phyloP scores from a whole-genome alignment of 768 basidiomycete species.

The Hydnomerulius pinastri region DNA sequence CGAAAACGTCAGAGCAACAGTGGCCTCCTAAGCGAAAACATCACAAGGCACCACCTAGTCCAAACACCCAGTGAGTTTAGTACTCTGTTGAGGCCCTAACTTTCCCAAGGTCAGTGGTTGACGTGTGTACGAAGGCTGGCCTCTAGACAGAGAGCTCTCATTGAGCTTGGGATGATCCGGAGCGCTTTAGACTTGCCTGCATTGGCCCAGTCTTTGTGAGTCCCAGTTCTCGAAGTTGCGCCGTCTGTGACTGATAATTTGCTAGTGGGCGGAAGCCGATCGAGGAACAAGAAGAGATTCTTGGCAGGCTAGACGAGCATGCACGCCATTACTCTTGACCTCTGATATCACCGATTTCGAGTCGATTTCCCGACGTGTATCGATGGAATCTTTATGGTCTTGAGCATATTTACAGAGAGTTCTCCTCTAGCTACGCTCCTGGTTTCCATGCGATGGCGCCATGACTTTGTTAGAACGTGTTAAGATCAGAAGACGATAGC shows the following conservation, averaged over 20 bases:
- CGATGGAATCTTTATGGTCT: too few relatives aligned
- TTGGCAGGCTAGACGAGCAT: conserved; percentile 43
- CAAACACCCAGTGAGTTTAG: conserved; percentile 54
- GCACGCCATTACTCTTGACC: conserved; percentile 12
- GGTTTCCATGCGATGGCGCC: too few relatives aligned
- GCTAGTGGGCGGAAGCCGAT: conserved; percentile 41
- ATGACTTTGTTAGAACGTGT: too few relatives aligned
- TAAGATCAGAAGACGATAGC: neutral
- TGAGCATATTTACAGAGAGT: too few relatives aligned
- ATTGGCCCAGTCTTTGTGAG: conserved; percentile 72
- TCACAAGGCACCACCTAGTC: conserved; percentile 48
- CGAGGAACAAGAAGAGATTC: conserved; percentile 44
- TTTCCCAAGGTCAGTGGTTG: neutral
- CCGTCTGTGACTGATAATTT: conserved; percentile 5
- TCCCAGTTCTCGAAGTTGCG: conserved; percentile 8
- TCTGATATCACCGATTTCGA: neutral
- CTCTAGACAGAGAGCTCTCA: conserved; percentile 58
- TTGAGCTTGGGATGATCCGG: conserved; percentile 62
- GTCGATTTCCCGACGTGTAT: too few relatives aligned
- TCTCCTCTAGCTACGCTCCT: too few relatives aligned
- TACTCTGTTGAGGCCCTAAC: neutral
- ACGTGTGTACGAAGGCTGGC: conserved; percentile 42
- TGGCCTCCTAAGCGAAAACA: conserved; percentile 72
- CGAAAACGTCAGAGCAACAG: conserved; percentile 39
- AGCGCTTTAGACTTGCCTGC: conserved; percentile 48